Evolutionary conservation across 306 rosid genomes (phyloP).

Genomic region (Medicago arabica): DNA sequence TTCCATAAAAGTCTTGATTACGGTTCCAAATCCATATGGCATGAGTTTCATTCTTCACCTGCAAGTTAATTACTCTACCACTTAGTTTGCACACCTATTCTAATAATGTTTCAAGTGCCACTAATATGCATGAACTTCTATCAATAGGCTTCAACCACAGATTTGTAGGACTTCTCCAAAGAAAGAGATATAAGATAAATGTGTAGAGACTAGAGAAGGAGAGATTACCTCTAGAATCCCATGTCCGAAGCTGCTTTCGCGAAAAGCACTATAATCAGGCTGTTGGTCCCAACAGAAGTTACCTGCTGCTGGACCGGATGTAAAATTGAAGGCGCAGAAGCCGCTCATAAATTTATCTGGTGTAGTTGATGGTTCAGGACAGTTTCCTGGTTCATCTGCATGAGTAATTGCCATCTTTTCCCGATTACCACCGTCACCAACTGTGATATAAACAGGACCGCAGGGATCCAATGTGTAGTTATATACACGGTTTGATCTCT

Average conservation of each 20-base stretch:
- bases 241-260: conserved; percentile 97
- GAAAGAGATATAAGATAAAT: no score
- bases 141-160: no score
- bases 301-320: conserved; percentile 86
- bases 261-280: conserved; percentile 85
- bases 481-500: conserved; percentile 88
- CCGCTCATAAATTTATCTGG: conserved; percentile 61
- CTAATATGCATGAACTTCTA: no score
- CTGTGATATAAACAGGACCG: conserved; percentile 72
- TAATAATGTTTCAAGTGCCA: no score
- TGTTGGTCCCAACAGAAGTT: conserved; percentile 92
- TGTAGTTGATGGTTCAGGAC: conserved; percentile 77
- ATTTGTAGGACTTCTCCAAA: no score
- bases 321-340: conserved; percentile 82
- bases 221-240: conserved; percentile 83
- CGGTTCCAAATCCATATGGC: conserved; percentile 95
- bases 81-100: no score
- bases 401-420: conserved; percentile 82
- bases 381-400: conserved; percentile 87
- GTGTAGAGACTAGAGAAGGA: conserved; percentile 37
- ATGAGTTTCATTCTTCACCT: conserved; percentile 88
- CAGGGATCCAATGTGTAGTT: conserved; percentile 91
- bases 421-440: conserved; percentile 90
- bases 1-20: conserved; percentile 67
- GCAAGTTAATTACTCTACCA: conserved; percentile 22